These are phyloP conservation scores for Linaria vulgaris DNA, from an alignment of 257 asterid genomes.

Conservation along the genomic window DNA sequence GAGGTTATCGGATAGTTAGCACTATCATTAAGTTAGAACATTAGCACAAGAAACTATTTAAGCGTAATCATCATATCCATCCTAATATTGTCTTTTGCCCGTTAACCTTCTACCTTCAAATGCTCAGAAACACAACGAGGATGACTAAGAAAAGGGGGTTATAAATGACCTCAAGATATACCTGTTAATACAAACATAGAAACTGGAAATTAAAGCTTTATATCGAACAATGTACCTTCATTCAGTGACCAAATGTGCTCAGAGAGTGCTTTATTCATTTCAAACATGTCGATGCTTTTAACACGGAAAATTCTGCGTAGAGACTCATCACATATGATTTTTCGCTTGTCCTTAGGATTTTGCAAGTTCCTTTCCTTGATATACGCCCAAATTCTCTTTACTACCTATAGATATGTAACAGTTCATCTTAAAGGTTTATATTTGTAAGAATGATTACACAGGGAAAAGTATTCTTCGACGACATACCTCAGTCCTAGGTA, in stretches of 20 bases:
- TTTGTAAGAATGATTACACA: background rate
- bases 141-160: too few species aligned
- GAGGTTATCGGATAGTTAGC: too few species aligned
- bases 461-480: background rate
- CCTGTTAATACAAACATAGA: background rate
- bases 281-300: constrained; percentile 45
- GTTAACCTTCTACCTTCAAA: too few species aligned
- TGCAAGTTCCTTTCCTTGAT: constrained; percentile 47
- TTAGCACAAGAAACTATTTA: too few species aligned
- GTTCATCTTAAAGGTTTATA: background rate
- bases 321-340: constrained; percentile 40
- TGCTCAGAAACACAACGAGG: too few species aligned
- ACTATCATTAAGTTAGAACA: too few species aligned
- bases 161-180: too few species aligned
- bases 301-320: constrained; percentile 35
- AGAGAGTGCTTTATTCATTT: constrained; percentile 42
- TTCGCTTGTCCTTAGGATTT: constrained; percentile 42
- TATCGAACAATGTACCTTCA: background rate
- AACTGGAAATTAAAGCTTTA: background rate
- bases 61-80: too few species aligned
- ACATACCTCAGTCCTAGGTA: constrained; percentile 50
- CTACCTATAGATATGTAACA: constrained; percentile 33
- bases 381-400: constrained; percentile 48
- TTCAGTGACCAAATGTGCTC: constrained; percentile 55
- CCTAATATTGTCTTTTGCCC: too few species aligned